A percentile compares a stretch with the other conserved stretches of the same genome.
These are phyloP conservation scores for Agmasoma carcini DNA, from an alignment of 371 early-diverging fungal species.

Conservation along the genomic window DNA sequence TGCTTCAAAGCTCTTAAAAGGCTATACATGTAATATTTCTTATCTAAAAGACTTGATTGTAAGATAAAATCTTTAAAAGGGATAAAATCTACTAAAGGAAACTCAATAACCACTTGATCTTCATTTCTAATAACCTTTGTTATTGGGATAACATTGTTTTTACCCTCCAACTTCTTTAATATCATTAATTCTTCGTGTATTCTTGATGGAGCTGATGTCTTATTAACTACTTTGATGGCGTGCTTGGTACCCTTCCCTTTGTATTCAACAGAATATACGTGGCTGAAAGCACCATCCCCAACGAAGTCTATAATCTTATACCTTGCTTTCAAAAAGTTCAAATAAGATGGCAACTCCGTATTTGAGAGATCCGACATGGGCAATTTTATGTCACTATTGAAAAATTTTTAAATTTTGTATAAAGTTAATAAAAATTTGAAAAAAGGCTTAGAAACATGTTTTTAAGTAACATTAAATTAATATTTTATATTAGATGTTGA, in stretches of 20 bases:
- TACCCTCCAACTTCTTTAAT: slow-evolving; percentile 58
- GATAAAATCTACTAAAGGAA: slow-evolving; percentile 69
- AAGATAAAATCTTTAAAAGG: slow-evolving; percentile 63
- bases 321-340: slow-evolving; percentile 11
- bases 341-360: background rate
- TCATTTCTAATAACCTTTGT: slow-evolving; percentile 64
- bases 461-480: too few relatives aligned
- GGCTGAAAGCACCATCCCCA: slow-evolving; percentile 68
- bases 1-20: slow-evolving; percentile 60
- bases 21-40: slow-evolving; percentile 63
- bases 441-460: too few relatives aligned
- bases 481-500: too few relatives aligned
- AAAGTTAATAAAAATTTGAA: too few relatives aligned
- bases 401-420: too few relatives aligned
- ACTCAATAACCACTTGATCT: slow-evolving; percentile 67
- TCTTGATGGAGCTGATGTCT: slow-evolving; percentile 65
- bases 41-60: slow-evolving; percentile 57
- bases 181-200: slow-evolving; percentile 73
- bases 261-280: slow-evolving; percentile 71
- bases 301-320: slow-evolving; percentile 40
- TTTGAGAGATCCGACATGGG: slow-evolving; percentile 8
- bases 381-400: too few relatives aligned
- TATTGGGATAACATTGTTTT: slow-evolving; percentile 59
- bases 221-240: slow-evolving; percentile 76
- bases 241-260: slow-evolving; percentile 57